Evolutionary conservation across 345 rosid species (phyloP), one percentile per base, ranked within the genome.

Genomic region (Populus nigra): DNA sequence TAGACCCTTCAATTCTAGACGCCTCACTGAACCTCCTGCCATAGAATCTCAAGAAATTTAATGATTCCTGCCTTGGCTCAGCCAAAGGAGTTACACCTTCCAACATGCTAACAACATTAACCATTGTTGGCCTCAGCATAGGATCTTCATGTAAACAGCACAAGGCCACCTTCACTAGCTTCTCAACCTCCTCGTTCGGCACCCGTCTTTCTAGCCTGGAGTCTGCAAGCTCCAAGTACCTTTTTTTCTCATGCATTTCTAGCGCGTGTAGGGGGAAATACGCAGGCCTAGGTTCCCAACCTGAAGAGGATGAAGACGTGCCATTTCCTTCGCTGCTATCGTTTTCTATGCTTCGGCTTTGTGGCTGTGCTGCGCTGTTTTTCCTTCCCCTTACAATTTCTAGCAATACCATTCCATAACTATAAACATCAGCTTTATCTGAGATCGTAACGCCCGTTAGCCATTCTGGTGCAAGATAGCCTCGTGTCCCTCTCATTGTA

Each of bases 41-140:
- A 53, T 93, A 93, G 73, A 90, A 93, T 59, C 93, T 88, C 85
- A 94, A 84, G 82, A 94, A 94, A 55, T 90, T 91, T 82, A 94
- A 78, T 15, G 94, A 92, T 43, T 90, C 94, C 76, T 91, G 75
- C 77, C 91, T 84, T 16, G 98, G 97, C 12, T 84, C 85, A 23
- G 87, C 81, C 70, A 88, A 59, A 13, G 92, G 88, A 73, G 85
- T 41, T 41, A 0, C 0, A 41, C 15, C 47, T 41, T 41, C 47
- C 47, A 41, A 3, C 47, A 41, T 83, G 63, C 84, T 80, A 35
- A 81, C 84, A 41, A 81, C 74, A 15, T 1, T 72, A 12, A 62
- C 78, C 84, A 77, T 81, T 1, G 25, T 68, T 29, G 84, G 80
- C 61, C 84, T 68, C 65, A 45, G 63, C 22, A 22, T 3, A 2